phyloP scores from a whole-genome alignment of 805 yeast species.

The Metschnikowia lachancei region DNA sequence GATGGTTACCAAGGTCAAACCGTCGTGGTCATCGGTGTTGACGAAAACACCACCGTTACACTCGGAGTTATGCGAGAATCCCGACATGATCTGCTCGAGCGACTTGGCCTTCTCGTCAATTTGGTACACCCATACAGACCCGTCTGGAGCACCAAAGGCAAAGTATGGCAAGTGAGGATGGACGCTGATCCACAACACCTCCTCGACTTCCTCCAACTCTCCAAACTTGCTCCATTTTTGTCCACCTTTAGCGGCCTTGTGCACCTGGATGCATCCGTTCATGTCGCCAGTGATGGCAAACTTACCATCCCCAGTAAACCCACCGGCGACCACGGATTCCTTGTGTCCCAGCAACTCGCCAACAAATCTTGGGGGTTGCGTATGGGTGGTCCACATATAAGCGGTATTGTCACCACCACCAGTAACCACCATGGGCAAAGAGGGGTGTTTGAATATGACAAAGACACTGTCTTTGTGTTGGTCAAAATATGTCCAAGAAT shows the following conservation, averaged over 20 bases:
- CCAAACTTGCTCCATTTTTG: constrained; percentile 75
- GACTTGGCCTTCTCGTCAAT: constrained; percentile 48
- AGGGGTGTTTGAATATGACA: constrained; percentile 79
- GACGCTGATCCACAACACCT: constrained; percentile 74
- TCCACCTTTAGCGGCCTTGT: constrained; percentile 70
- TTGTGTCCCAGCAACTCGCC: constrained; percentile 76
- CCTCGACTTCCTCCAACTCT: constrained; percentile 83
- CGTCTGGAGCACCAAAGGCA: constrained; percentile 91
- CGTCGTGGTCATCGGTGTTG: constrained; percentile 49
- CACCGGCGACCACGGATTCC: constrained; percentile 84
- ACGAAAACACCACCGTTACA: constrained; percentile 79
- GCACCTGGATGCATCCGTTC: constrained; percentile 81
- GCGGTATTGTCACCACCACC: constrained; percentile 96
- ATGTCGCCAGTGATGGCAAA: constrained; percentile 88
- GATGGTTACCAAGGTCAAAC: constrained; percentile 64
- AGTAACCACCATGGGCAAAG: constrained; percentile 77
- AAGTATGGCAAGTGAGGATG: constrained; percentile 80
- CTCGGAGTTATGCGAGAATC: constrained; percentile 76
- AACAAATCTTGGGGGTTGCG: constrained; percentile 78
- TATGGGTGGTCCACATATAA: constrained; percentile 88
- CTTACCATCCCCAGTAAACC: constrained; percentile 79
- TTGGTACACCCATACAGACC: constrained; percentile 91
- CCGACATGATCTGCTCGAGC: constrained; percentile 70
- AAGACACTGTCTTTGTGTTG: constrained; percentile 85
- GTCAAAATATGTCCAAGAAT: constrained; percentile 87